Evolutionary conservation across 208 protist species (phyloP).

Genomic region (Crithidia brevicula): DNA sequence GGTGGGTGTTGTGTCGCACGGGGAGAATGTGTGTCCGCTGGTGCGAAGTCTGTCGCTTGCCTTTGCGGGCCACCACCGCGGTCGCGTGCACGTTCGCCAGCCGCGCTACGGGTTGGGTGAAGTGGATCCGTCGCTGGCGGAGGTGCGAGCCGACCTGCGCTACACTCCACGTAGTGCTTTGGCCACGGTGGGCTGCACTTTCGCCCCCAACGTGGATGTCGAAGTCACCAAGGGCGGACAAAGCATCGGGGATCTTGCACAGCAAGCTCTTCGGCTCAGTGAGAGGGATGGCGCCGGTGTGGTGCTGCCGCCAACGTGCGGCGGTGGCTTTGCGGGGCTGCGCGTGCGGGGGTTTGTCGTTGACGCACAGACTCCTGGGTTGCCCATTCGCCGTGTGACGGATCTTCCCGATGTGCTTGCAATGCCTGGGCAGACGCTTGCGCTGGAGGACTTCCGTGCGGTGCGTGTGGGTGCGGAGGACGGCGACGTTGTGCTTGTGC

Average conservation of each 20-base stretch:
- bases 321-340: slow-evolving; percentile 9
- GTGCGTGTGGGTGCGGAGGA: slow-evolving; percentile 29
- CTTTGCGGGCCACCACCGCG: slow-evolving; percentile 42
- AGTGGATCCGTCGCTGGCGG: slow-evolving; percentile 19
- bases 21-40: slow-evolving; percentile 47
- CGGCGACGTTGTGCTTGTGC: slow-evolving; percentile 32
- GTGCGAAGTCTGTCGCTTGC: slow-evolving; percentile 55
- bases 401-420: slow-evolving; percentile 25
- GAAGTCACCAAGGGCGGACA: background rate
- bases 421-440: slow-evolving; percentile 53
- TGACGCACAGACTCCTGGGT: slow-evolving; percentile 29
- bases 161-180: slow-evolving; percentile 30
- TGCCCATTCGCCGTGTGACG: background rate
- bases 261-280: background rate
- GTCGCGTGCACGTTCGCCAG: slow-evolving; percentile 22
- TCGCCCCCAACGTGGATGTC: slow-evolving; percentile 1
- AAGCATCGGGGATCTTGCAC: slow-evolving; percentile 5
- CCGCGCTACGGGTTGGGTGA: slow-evolving; percentile 14
- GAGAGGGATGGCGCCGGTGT: background rate
- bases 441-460: slow-evolving; percentile 65
- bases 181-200: slow-evolving; percentile 37
- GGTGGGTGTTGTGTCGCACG: slow-evolving; percentile 43
- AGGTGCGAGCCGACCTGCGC: slow-evolving; percentile 20
- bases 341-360: slow-evolving; percentile 42
- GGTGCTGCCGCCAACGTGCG: slow-evolving; percentile 29